These are phyloP conservation scores for Endotrypanum monterogeii DNA, from an alignment of 208 protist species.

Conservation along the genomic window DNA sequence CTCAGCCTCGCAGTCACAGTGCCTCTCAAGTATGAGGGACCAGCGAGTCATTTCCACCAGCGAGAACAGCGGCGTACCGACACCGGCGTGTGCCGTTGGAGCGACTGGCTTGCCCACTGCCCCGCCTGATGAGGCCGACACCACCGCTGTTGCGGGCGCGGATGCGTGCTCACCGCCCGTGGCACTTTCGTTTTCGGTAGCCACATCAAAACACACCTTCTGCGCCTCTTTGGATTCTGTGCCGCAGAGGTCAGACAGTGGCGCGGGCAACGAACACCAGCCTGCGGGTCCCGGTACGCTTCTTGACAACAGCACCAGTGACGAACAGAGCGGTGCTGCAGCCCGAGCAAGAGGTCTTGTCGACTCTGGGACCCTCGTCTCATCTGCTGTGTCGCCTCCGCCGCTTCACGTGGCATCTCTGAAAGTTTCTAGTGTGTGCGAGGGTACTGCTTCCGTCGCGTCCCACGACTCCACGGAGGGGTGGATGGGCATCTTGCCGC, in stretches of 20 bases:
- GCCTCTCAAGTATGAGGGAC: slow-evolving; percentile 16
- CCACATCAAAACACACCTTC: not conserved
- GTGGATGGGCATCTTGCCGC: slow-evolving; percentile 18
- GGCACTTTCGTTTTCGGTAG: not conserved
- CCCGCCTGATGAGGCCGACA: not conserved
- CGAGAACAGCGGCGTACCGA: slow-evolving; percentile 18
- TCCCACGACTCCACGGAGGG: slow-evolving; percentile 18
- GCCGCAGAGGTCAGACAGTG: not conserved
- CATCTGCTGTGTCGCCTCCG: not conserved
- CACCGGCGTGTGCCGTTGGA: not conserved
- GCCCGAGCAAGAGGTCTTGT: not conserved
- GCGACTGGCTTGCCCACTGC: not conserved
- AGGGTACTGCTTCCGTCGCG: slow-evolving; percentile 2
- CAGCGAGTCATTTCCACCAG: slow-evolving; percentile 6
- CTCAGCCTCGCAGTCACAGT: slow-evolving; percentile 11
- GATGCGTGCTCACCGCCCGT: not conserved
- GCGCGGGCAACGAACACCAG: not conserved
- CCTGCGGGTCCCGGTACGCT: not conserved
- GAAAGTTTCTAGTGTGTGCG: slow-evolving; percentile 5
- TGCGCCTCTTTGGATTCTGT: not conserved
- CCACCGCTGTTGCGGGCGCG: not conserved
- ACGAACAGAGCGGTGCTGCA: not conserved
- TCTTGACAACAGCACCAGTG: not conserved
- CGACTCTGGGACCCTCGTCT: not conserved
- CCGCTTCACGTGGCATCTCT: slow-evolving; percentile 1